Conservation (phyloP, 495 filamentous ascomycete species). For the Paragyromitra xinjiangensis region DNA sequence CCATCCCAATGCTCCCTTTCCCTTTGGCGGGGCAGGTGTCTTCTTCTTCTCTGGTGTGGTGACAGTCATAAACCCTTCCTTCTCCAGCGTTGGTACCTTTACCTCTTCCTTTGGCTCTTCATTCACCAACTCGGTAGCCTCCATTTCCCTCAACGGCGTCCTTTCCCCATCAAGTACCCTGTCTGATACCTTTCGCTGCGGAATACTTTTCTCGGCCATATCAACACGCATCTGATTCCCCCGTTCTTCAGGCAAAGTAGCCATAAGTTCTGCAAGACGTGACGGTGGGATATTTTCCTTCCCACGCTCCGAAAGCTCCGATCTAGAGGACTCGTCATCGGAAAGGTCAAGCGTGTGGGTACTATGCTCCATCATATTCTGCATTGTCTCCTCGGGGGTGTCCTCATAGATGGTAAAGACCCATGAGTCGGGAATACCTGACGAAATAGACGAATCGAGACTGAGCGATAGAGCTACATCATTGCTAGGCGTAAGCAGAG, state of each 20-base stretch:
- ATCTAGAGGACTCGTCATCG: slow-evolving; percentile 65
- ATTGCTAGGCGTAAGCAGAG: slow-evolving; percentile 38
- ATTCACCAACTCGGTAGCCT: slow-evolving; percentile 31
- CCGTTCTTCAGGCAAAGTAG: slow-evolving; percentile 55
- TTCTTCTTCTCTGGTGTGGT: slow-evolving; percentile 47
- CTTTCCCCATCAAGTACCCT: slow-evolving; percentile 19
- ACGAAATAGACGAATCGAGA: slow-evolving; percentile 14
- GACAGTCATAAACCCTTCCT: slow-evolving; percentile 42
- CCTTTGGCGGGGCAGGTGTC: slow-evolving; percentile 27
- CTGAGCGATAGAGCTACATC: slow-evolving; percentile 7
- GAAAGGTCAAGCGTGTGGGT: slow-evolving; percentile 86
- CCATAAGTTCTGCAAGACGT: slow-evolving; percentile 57
- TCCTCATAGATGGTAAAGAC: slow-evolving; percentile 96
- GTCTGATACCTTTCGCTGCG: slow-evolving; percentile 28
- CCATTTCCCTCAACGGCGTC: slow-evolving; percentile 51
- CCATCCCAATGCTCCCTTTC: slow-evolving; percentile 29
- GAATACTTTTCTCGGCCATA: slow-evolving; percentile 30
- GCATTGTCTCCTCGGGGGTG: slow-evolving; percentile 83
- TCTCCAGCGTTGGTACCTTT: slow-evolving; percentile 38
- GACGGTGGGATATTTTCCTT: slow-evolving; percentile 92
- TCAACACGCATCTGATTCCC: slow-evolving; percentile 51
- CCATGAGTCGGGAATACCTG: slow-evolving; percentile 73
- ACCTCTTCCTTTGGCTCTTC: background rate
- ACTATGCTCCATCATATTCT: slow-evolving; percentile 89
- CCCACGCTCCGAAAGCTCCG: slow-evolving; percentile 69